A percentile compares a stretch with the other conserved stretches of the same genome.
Evolutionary conservation across 2,329 filamentous ascomycete species (phyloP).

Genomic region (Diaporthe sp.): DNA sequence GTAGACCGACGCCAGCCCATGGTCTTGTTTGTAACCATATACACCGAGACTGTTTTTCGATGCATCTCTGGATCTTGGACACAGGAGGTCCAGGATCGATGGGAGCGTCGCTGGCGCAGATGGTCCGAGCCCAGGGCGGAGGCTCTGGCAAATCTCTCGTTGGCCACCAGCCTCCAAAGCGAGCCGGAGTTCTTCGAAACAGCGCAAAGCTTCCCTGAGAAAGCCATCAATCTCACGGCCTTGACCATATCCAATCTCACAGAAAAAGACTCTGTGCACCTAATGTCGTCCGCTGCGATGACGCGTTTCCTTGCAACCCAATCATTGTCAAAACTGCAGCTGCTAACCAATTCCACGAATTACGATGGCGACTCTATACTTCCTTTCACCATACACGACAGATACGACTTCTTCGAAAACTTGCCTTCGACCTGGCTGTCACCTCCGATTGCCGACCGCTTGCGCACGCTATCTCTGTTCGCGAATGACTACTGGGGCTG

Average conservation of each 20-base stretch:
- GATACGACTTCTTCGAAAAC: slow-evolving; percentile 43
- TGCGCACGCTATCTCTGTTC: slow-evolving; percentile 57
- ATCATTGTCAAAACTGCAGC: not conserved
- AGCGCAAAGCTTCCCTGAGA: not conserved
- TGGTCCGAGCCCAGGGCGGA: not conserved
- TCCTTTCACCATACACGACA: slow-evolving; percentile 17
- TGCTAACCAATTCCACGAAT: not conserved
- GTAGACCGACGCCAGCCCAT: no score
- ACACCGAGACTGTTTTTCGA: not conserved
- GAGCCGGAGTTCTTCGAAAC: not conserved
- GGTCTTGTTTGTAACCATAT: not conserved
- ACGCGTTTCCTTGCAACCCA: not conserved
- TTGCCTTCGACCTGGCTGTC: slow-evolving; percentile 47
- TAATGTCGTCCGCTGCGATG: not conserved
- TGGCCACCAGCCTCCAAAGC: not conserved
- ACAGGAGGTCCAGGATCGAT: not conserved
- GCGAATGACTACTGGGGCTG: slow-evolving; percentile 56
- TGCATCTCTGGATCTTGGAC: slow-evolving; percentile 18
- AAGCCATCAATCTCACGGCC: not conserved
- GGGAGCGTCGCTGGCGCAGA: not conserved
- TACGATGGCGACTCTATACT: not conserved
- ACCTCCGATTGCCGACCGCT: slow-evolving; percentile 37
- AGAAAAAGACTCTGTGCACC: slow-evolving; percentile 3
- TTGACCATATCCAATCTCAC: slow-evolving; percentile 35
- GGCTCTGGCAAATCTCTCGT: not conserved